Conservation (phyloP, 148 eudicot genomes). For the Bassia scoparia region DNA sequence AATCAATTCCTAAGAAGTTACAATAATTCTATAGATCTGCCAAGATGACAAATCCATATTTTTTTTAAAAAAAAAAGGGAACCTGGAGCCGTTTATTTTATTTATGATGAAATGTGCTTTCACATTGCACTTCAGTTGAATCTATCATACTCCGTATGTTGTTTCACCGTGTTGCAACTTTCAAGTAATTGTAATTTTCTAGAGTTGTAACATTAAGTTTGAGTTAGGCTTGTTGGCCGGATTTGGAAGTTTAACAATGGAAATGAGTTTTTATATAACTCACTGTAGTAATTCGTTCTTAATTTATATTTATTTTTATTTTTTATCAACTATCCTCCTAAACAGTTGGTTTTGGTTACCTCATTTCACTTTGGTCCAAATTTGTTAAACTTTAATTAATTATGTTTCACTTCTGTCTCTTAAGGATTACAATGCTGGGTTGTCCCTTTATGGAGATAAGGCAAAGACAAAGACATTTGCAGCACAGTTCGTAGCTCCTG, state of each 20-base stretch:
- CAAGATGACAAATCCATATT: background rate
- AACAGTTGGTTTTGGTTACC: background rate
- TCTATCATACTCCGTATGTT: background rate
- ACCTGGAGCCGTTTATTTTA: background rate
- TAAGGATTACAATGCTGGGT: slow-evolving; percentile 83
- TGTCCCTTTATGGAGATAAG: slow-evolving; percentile 92
- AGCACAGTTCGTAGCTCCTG: slow-evolving; percentile 83
- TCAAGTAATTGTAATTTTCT: background rate
- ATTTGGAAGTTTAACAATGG: background rate
- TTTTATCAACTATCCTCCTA: background rate
- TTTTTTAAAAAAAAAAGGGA: background rate
- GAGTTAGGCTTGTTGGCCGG: background rate
- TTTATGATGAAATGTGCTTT: background rate
- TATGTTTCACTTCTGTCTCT: slow-evolving; percentile 2
- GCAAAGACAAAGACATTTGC: slow-evolving; percentile 88
- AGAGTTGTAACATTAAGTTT: background rate
- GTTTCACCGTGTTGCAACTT: background rate
- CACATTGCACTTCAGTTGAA: background rate
- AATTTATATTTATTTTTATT: background rate
- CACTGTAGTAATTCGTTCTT: background rate
- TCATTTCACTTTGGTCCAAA: background rate
- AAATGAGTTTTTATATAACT: background rate
- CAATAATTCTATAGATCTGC: background rate
- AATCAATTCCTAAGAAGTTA: too few species aligned
- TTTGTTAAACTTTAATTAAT: background rate